Evolutionary conservation across 208 protist genomes (phyloP).

Genomic region (Crithidia thermophila): DNA sequence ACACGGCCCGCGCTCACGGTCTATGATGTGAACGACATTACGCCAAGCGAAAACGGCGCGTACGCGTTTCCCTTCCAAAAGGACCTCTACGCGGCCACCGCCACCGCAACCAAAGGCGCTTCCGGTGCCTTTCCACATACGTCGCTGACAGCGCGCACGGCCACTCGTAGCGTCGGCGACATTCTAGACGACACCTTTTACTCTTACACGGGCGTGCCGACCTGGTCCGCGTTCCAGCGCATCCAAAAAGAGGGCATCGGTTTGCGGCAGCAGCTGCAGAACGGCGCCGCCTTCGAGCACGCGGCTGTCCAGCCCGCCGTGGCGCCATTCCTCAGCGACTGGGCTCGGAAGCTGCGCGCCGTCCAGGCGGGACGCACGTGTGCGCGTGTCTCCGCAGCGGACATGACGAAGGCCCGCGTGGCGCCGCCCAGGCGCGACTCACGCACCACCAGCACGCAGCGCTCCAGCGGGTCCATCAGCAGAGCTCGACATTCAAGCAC

Average conservation of each 20-base stretch:
- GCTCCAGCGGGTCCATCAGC: too few relatives aligned
- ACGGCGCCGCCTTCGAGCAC: conserved; percentile 54
- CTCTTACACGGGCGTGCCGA: conserved; percentile 64
- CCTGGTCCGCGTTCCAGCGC: conserved; percentile 37
- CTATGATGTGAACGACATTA: too few relatives aligned
- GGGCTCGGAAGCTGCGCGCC: conserved; percentile 20
- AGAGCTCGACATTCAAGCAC: background rate
- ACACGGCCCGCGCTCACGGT: too few relatives aligned
- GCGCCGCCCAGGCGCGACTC: background rate
- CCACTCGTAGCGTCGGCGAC: conserved; percentile 26
- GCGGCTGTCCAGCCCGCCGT: conserved; percentile 50
- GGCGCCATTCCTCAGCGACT: conserved; percentile 38
- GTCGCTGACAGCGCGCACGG: background rate
- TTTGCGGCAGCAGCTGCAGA: conserved; percentile 40
- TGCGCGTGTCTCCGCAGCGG: background rate
- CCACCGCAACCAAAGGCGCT: conserved; percentile 3
- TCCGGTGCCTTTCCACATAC: background rate
- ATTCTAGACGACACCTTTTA: conserved; percentile 63
- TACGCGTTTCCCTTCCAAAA: too few relatives aligned
- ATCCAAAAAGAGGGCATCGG: conserved; percentile 46
- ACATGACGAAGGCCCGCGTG: background rate
- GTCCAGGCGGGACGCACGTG: conserved; percentile 19
- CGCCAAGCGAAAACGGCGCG: too few relatives aligned
- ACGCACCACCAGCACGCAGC: too few relatives aligned
- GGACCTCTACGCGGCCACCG: too few relatives aligned